A percentile compares a stretch with the other conserved stretches of the same genome.
Conservation (phyloP, 139 green algal species). For the Marvania coccoides region DNA sequence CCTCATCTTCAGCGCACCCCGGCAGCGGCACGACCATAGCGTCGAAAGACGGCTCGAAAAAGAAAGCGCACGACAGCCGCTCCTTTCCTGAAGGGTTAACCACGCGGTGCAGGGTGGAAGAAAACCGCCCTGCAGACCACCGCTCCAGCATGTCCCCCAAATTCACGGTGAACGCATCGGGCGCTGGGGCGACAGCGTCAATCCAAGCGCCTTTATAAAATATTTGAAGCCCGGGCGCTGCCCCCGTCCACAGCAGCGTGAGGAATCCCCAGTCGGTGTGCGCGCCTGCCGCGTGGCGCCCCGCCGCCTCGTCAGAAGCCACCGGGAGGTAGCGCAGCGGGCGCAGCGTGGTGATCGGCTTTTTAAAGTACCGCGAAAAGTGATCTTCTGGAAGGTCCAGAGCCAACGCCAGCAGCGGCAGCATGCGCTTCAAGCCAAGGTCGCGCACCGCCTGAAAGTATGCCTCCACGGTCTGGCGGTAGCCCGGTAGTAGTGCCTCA, state of each 20-base stretch:
- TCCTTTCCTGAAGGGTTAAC: constrained; percentile 54
- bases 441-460: constrained; percentile 50
- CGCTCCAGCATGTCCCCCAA: constrained; percentile 92
- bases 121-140: constrained; percentile 49
- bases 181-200: constrained; percentile 51
- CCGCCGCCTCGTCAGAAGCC: not conserved
- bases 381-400: constrained; percentile 54
- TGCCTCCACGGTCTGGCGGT: constrained; percentile 24
- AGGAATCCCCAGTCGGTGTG: constrained; percentile 94
- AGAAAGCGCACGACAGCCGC: constrained; percentile 74
- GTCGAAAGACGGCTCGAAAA: constrained; percentile 64
- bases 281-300: constrained; percentile 48
- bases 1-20: not conserved
- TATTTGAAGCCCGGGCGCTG: constrained; percentile 30
- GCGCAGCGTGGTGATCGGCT: constrained; percentile 70
- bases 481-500: constrained; percentile 46
- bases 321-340: constrained; percentile 75
- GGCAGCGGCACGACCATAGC: not conserved
- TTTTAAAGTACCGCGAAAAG: constrained; percentile 65
- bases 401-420: constrained; percentile 67
- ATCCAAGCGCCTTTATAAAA: constrained; percentile 44
- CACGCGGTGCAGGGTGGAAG: constrained; percentile 78
- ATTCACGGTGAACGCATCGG: constrained; percentile 79
- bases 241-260: constrained; percentile 82
- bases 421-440: constrained; percentile 49